phyloP scores from a whole-genome alignment of 2,329 filamentous ascomycete genomes.

The Alternaria sp. region DNA sequence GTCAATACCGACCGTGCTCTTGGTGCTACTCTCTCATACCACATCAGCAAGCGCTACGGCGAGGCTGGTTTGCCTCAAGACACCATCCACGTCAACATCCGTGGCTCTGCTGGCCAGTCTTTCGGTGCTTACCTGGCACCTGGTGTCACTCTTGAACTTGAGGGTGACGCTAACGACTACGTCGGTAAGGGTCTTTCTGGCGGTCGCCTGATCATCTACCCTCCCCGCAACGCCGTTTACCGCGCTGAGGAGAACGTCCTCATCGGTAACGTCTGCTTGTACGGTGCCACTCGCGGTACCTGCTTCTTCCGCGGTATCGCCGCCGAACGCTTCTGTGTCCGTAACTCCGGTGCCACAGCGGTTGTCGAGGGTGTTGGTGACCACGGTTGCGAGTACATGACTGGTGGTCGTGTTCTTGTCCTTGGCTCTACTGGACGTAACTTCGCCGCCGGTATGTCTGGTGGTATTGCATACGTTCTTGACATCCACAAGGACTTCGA shows the following conservation, averaged over 20 bases:
- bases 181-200: constrained; percentile 95
- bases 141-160: constrained; percentile 91
- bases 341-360: constrained; percentile 95
- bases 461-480: constrained; percentile 93
- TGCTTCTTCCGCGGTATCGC: constrained; percentile 98
- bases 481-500: constrained; percentile 90
- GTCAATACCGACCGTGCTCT: constrained; percentile 95
- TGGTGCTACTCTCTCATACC: constrained; percentile 93
- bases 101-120: constrained; percentile 94
- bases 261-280: constrained; percentile 92
- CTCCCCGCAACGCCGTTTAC: constrained; percentile 86
- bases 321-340: constrained; percentile 93
- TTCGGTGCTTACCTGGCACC: constrained; percentile 94
- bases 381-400: constrained; percentile 99
- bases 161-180: constrained; percentile 96
- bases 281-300: constrained; percentile 87
- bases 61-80: constrained; percentile 88
- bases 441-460: constrained; percentile 98
- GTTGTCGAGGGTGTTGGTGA: constrained; percentile 96
- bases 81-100: constrained; percentile 94
- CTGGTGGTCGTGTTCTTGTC: constrained; percentile 86
- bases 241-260: constrained; percentile 96
- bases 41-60: constrained; percentile 90
- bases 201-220: constrained; percentile 91
- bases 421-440: constrained; percentile 91